Base-by-base conservation (phyloP, 805 yeast species). In the Candida ponderosae region DNA sequence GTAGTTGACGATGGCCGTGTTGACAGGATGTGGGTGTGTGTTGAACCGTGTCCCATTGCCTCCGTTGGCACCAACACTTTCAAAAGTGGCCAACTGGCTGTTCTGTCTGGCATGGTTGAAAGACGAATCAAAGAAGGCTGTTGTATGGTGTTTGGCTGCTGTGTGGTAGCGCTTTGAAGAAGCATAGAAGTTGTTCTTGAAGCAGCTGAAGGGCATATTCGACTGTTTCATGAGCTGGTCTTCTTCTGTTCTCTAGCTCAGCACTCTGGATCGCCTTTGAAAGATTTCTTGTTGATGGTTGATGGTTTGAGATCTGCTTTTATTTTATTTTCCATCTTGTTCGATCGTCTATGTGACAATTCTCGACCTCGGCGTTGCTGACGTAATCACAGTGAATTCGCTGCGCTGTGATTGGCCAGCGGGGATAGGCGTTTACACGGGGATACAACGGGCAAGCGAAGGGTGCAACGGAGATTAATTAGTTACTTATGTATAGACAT, bases 161-260 rank as follows among this genome's bases (percentile, higher is more conserved):
- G 62, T 49, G 41, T 57, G 63, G 40, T 57, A 59, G 31, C 64
- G 51, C 47, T 63, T 62, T 19, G 65, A 53, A 24, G 53, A 40
- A 29, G 34, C 23, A 35, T 54, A 54, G 32, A 63, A 50, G 44
- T 64, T 63, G 43, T 54, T 54, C 45, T 62, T 64, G 50, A 65
- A 57, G 35, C 63, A 59, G 51, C 58, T 63, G 55, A 66, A 65
- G 11, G 63, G 66, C 65, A 65, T 63, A 18, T 43, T 47, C n/a
- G 28, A 18, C 30, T 18, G 30, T 19, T 11, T 13, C 28, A 24
- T 24, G 32, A 17, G 3, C 21, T 11, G 14, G 26, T 26, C 19
- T 23, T 29, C 4, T 24, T 4, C 29, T 26, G 7, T 15, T 6
- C 18, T 6, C 3, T 26, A 24, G 31, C 5, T 9, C 9, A 13